phyloP scores from a whole-genome alignment of 257 asterid species.

The Schizonepeta tenuifolia region DNA sequence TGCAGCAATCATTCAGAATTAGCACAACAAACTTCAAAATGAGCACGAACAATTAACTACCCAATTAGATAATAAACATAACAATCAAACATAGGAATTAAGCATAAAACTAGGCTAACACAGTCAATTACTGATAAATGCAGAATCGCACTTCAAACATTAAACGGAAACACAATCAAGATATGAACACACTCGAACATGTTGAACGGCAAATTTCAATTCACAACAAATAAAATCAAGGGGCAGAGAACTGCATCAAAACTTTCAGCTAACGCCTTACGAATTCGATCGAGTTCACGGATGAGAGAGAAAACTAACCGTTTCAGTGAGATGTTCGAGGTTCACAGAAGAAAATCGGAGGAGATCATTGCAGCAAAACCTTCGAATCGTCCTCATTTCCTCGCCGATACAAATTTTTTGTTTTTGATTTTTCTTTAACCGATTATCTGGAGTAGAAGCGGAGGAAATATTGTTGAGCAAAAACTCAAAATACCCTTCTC shows the following conservation, averaged over 20 bases:
- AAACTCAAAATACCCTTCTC: too few species aligned
- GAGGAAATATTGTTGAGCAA: too few species aligned
- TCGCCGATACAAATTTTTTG: not conserved
- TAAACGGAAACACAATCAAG: not conserved
- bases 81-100: too few species aligned
- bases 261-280: not conserved
- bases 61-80: too few species aligned
- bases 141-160: not conserved
- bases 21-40: not conserved
- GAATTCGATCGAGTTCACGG: not conserved
- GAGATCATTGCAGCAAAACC: slow-evolving; percentile 94
- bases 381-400: slow-evolving; percentile 83
- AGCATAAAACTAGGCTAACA: not conserved
- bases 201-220: slow-evolving; percentile 48
- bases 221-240: not conserved
- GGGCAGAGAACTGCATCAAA: not conserved
- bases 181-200: not conserved
- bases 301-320: slow-evolving; percentile 43
- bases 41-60: slow-evolving; percentile 9
- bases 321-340: slow-evolving; percentile 93
- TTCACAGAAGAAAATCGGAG: slow-evolving; percentile 88
- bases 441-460: too few species aligned
- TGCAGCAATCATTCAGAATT: not conserved
- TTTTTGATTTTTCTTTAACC: not conserved
- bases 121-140: not conserved